These are phyloP conservation scores for Podila epicladia DNA, from an alignment of 192 early-diverging fungal species.

Conservation along the genomic window DNA sequence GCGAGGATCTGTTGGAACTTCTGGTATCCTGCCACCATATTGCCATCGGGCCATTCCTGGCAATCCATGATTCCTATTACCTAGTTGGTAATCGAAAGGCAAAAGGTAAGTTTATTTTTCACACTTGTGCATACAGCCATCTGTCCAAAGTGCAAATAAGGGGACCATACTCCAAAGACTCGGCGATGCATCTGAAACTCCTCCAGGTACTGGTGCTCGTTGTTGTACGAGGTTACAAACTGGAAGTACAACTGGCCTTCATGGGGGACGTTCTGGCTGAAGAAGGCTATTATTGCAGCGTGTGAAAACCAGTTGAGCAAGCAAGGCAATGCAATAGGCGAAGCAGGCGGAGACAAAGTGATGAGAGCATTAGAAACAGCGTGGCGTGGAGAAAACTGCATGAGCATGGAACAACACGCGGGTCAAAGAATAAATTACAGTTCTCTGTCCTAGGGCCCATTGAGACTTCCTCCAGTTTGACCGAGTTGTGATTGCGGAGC, in stretches of 20 bases:
- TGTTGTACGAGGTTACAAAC: conserved; percentile 72
- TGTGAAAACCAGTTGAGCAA: neutral
- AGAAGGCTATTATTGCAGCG: conserved; percentile 53
- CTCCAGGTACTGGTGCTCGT: conserved; percentile 76
- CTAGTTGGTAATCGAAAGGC: conserved; percentile 30
- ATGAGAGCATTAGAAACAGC: conserved; percentile 3
- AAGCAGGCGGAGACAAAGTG: neutral
- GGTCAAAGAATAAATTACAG: conserved; percentile 29
- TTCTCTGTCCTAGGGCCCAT: conserved; percentile 63
- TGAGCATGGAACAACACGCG: neutral
- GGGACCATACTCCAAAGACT: conserved; percentile 70
- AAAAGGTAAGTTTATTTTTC: neutral
- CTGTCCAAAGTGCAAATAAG: neutral
- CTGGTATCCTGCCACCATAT: conserved; percentile 67
- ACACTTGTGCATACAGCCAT: neutral
- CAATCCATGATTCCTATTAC: conserved; percentile 88
- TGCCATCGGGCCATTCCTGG: conserved; percentile 65
- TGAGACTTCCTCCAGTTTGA: conserved; percentile 73
- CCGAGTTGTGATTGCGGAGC: conserved; percentile 69
- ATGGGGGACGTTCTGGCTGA: conserved; percentile 64
- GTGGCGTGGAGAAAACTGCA: neutral
- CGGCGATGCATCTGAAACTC: conserved; percentile 80
- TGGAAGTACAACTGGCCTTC: conserved; percentile 79
- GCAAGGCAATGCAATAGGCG: neutral
- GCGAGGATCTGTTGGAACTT: conserved; percentile 67